These are phyloP conservation scores for Suzukiozyma palmioleophila DNA, from an alignment of 1,139 yeast genomes.

Conservation along the genomic window DNA sequence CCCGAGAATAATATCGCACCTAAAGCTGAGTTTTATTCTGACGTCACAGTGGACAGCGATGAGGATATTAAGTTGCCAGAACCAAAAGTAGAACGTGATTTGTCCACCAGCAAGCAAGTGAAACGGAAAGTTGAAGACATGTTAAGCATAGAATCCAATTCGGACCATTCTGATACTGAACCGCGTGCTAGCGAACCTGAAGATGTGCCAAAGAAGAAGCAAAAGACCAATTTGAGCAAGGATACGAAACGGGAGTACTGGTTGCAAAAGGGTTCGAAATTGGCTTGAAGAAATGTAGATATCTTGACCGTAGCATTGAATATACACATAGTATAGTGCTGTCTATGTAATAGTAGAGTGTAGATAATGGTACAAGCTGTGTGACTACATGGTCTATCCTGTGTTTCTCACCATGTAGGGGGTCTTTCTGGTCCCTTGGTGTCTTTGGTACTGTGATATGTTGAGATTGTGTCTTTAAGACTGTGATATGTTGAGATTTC, in stretches of 20 bases:
- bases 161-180: constrained; percentile 2
- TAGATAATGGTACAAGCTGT: neutral
- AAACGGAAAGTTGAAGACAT: constrained; percentile 23
- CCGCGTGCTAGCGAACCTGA: constrained; percentile 9
- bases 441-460: no score
- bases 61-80: constrained; percentile 15
- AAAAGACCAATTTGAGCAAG: constrained; percentile 25
- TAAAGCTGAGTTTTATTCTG: constrained; percentile 35
- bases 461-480: no score
- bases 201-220: constrained; percentile 10
- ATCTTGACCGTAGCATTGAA: neutral
- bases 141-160: constrained; percentile 20
- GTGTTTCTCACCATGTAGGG: no score
- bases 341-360: neutral
- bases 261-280: constrained; percentile 42
- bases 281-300: constrained; percentile 8
- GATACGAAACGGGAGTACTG: constrained; percentile 38
- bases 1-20: neutral
- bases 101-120: constrained; percentile 10
- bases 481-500: no score
- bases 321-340: neutral
- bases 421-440: no score
- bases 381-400: no score
- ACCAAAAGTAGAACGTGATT: constrained; percentile 1
- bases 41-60: constrained; percentile 40